Percentiles rank a stretch among this genome's conserved stretches.
Conservation (phyloP, 75 land plant genomes). For the Cupressus sempervirens region DNA sequence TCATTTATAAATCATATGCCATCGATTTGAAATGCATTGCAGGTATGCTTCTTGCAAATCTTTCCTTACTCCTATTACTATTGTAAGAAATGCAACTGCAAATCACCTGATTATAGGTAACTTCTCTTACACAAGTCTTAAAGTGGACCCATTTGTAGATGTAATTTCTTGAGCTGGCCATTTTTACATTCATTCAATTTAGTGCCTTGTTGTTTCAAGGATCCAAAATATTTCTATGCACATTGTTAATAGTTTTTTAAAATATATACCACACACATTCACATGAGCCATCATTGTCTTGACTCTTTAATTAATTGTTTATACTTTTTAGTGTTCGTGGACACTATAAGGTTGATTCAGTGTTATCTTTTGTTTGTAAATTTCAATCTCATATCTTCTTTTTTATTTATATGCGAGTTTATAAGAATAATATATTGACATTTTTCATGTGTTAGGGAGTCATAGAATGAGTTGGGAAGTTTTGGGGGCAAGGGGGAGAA, state of each 20-base stretch:
- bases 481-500: no score
- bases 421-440: background rate
- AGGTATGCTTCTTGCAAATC: no score
- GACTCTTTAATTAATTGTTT: background rate
- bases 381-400: background rate
- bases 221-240: background rate
- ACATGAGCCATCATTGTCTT: background rate
- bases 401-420: background rate
- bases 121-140: background rate
- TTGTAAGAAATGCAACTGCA: slow-evolving; percentile 91
- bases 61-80: no score
- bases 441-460: background rate
- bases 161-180: background rate
- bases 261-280: no score
- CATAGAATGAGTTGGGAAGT: no score
- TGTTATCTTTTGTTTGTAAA: background rate
- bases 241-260: no score
- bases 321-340: background rate
- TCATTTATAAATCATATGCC: no score
- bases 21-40: no score
- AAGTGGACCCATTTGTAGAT: background rate
- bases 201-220: background rate
- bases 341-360: background rate
- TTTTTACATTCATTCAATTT: background rate
- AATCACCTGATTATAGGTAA: slow-evolving; percentile 65